Base-by-base conservation (phyloP, 345 rosid genomes). In the Cardamine resedifolia region DNA sequence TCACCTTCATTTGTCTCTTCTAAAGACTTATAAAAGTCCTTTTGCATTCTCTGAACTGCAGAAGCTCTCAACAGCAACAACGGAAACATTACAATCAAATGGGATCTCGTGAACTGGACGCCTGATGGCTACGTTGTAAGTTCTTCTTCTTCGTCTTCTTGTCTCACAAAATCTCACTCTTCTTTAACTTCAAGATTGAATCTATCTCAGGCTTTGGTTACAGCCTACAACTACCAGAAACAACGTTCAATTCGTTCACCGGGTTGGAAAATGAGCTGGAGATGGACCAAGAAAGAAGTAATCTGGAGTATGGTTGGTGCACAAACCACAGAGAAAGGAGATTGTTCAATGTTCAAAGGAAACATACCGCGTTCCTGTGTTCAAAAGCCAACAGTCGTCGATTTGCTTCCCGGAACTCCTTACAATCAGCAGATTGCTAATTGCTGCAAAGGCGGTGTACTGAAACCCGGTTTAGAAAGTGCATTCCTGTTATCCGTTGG, bases 101-200 rank as follows among this genome's bases (percentile, higher is more conserved):
- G 98, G 99, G 97, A 94, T 65, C 10, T 94, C 16, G 66, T 88
- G 51, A 82, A 8, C 80, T 94, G 97, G 98, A 91, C 85, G 7
- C 79, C 97, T 61, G 99, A 91, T 83, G 96, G 97, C 75, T 94
- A 91, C 76, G 86, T 82, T 50, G 98, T 94, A 83, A 89, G 95
- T 80, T 50, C 45, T 43, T 44, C 43, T 43, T 44, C 28, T 11
- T 20, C n/a, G 21, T 52, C 33, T 1, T 38, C 33, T 39, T 70
- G 20, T 43, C 34, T 56, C 24, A 43, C 47, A 18, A 34, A 61
- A 15, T 30, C 6, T 19, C 11, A 23, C 7, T 16, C 30, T 33
- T 9, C 19, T 15, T 48, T 53, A 59, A 21, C 31, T 34, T 48
- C 14, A 26, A 61, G n/a, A 52, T 4, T 70, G 24, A 61, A 12